These are phyloP conservation scores for Coemansia sp. DNA, from an alignment of 192 early-diverging fungal genomes.

Conservation along the genomic window DNA sequence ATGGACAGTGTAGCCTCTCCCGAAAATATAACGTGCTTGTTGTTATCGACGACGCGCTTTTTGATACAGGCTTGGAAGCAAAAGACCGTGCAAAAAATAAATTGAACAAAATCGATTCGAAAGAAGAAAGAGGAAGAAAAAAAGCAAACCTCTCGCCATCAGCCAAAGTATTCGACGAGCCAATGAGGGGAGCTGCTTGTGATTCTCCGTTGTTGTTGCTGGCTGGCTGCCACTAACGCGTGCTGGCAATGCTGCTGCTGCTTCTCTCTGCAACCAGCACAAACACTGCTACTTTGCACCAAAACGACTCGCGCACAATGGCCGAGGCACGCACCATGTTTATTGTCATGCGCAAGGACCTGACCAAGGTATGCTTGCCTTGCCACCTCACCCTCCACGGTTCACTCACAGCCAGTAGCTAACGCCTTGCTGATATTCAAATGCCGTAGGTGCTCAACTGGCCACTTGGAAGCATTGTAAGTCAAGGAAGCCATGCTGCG, in stretches of 20 bases:
- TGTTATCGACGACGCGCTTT: conserved; percentile 38
- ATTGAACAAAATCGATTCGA: conserved; percentile 8
- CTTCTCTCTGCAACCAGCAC: background rate
- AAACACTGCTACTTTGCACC: background rate
- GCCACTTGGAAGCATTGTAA: conserved; percentile 70
- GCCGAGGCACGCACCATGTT: conserved; percentile 73
- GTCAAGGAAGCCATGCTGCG: conserved; percentile 72
- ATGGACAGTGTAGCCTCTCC: conserved; percentile 4
- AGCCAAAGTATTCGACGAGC: background rate
- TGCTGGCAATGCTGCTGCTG: background rate
- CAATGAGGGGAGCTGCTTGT: background rate
- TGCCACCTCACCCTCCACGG: background rate
- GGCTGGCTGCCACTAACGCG: background rate
- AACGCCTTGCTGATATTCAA: background rate
- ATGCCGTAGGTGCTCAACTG: conserved; percentile 52
- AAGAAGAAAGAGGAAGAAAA: conserved; percentile 1
- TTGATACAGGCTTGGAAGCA: conserved; percentile 30
- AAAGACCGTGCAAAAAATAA: conserved; percentile 24
- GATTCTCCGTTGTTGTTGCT: background rate
- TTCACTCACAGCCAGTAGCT: background rate
- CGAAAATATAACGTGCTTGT: conserved; percentile 9
- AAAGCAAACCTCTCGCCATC: background rate
- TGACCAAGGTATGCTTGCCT: conserved; percentile 57
- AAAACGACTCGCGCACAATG: conserved; percentile 11
- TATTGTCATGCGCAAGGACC: conserved; percentile 75